Percentiles rank a stretch among this genome's conserved stretches.
phyloP scores from a whole-genome alignment of 139 green algal species.

The Astrephomene gubernaculifera region DNA sequence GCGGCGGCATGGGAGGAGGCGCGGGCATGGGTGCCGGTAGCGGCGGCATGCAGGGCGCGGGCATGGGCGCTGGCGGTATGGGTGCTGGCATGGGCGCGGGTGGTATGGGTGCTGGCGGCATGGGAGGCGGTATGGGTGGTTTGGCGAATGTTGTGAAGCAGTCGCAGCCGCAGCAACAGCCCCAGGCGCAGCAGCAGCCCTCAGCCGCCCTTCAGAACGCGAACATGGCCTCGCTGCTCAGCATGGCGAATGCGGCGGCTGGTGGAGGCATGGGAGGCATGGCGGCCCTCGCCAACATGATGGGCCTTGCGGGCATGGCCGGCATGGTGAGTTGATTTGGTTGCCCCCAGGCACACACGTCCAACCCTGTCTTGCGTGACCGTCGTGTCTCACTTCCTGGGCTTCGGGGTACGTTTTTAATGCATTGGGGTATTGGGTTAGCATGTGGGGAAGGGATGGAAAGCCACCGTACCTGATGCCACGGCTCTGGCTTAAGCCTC shows the following conservation, averaged over 20 bases:
- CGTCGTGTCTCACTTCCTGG: no score
- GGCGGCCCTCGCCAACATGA: conserved; percentile 24
- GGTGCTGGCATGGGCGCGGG: conserved; percentile 47
- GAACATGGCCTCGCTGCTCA: conserved; percentile 26
- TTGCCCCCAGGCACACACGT: no score
- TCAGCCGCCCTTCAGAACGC: background rate
- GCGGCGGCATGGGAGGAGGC: conserved; percentile 5
- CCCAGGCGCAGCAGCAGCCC: conserved; percentile 14
- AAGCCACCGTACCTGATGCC: no score
- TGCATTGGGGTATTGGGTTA: no score
- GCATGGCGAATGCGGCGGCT: conserved; percentile 34
- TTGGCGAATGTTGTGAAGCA: conserved; percentile 4
- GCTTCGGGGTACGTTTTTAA: background rate
- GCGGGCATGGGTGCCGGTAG: conserved; percentile 41
- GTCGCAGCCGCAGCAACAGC: conserved; percentile 3
- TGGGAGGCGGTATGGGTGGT: conserved; percentile 46
- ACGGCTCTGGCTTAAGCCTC: no score
- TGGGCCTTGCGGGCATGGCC: conserved; percentile 55
- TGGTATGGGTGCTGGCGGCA: conserved; percentile 2
- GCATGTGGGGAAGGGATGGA: no score
- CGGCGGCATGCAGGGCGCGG: conserved; percentile 22
- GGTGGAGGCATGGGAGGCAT: conserved; percentile 35
- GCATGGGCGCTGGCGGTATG: conserved; percentile 19
- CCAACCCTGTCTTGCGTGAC: no score
- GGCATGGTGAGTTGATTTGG: conserved; percentile 30